A percentile compares a stretch with the other conserved stretches of the same genome.
Conservation (phyloP, 768 basidiomycete genomes). For the Xanthoconium purpureum region DNA sequence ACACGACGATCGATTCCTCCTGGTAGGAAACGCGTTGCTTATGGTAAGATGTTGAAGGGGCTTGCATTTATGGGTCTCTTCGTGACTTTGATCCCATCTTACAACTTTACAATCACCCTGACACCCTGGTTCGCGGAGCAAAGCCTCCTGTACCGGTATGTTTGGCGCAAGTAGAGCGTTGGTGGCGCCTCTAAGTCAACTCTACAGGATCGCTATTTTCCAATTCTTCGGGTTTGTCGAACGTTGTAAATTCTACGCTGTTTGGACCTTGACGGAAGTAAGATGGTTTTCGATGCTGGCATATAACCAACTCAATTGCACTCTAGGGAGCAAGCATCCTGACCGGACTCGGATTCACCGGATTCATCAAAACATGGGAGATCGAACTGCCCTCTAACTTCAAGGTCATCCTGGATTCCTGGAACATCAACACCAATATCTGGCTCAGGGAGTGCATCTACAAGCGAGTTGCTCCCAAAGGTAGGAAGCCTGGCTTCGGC, state of each 20-base stretch:
- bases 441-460: constrained; percentile 97
- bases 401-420: constrained; percentile 86
- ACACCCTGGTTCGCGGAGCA: constrained; percentile 57
- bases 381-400: constrained; percentile 89
- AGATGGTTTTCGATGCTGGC: background rate
- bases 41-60: constrained; percentile 74
- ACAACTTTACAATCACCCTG: constrained; percentile 57
- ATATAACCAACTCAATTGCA: constrained; percentile 1
- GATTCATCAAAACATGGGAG: constrained; percentile 69
- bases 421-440: constrained; percentile 98
- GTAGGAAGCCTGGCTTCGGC: constrained; percentile 86
- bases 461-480: constrained; percentile 91
- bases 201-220: constrained; percentile 56
- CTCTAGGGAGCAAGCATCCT: constrained; percentile 83
- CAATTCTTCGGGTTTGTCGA: constrained; percentile 80
- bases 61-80: constrained; percentile 74
- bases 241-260: constrained; percentile 88
- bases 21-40: constrained; percentile 88
- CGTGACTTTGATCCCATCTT: constrained; percentile 58
- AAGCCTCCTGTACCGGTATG: constrained; percentile 40
- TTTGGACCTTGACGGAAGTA: constrained; percentile 93
- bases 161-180: background rate
- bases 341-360: constrained; percentile 92
- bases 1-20: constrained; percentile 52
- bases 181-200: constrained; percentile 1